Evolutionary conservation across 176 grass and related monocot species (phyloP).

Genomic region (Secale cereale): DNA sequence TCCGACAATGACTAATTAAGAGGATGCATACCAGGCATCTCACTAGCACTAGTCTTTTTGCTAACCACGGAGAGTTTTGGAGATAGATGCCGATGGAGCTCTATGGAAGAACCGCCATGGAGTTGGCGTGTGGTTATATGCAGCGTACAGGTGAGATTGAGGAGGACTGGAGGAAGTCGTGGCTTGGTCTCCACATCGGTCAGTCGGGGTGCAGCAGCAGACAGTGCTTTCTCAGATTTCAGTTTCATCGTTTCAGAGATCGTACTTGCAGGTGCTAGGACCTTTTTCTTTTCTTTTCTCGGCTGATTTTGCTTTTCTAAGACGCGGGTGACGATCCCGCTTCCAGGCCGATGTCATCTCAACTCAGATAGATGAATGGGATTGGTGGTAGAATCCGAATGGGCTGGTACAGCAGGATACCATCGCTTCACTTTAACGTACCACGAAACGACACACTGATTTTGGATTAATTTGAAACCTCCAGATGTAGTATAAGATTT

Average conservation of each 20-base stretch:
- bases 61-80: neutral
- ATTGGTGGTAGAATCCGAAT: neutral
- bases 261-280: neutral
- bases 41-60: neutral
- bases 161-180: neutral
- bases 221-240: neutral
- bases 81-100: neutral
- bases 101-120: neutral
- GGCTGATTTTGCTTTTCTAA: neutral
- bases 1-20: neutral
- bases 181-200: neutral
- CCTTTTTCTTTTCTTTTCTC: neutral
- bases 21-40: neutral
- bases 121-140: neutral
- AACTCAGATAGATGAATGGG: no score
- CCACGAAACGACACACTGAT: neutral
- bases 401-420: neutral
- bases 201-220: neutral
- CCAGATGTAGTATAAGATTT: no score
- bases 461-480: neutral
- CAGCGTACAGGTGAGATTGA: no score
- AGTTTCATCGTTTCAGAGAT: neutral
- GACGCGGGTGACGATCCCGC: neutral
- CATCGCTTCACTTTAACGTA: neutral
- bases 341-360: no score